Evolutionary conservation across 768 basidiomycete species (phyloP), one percentile per base, ranked within the genome.

Genomic region (Coprinopsis marcescibilis): DNA sequence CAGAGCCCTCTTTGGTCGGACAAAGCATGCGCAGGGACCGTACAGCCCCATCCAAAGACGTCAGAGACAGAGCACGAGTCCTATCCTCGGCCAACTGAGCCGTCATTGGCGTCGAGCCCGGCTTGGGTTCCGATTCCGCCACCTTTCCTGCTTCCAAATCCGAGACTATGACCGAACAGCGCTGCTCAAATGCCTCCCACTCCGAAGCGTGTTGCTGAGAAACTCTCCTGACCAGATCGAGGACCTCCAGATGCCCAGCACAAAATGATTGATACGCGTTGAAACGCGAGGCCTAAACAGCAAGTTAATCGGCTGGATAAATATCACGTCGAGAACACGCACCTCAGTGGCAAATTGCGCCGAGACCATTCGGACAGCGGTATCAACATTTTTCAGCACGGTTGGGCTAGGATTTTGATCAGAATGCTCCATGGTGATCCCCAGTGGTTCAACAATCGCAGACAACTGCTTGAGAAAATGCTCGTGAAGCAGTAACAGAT

Each of bases 241-340:
- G 69, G 0, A 92, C 93, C 54, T 88, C 85, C 42, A 80, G 77
- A 58, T 97, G 94, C 0, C 83, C 83, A 0, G 89, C 79, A 59
- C 95, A 98, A 58, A 92, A 97, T 11, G 75, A 65, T 60, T 92
- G 80, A 66, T 99, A 99, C 1, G 80, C 72, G 47, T 77, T 72
- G 54, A 95, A 95, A 29, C 73, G 67, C 13, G 81, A 69, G 20
- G 83, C 84, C 91, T 95, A 54, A 6, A 35, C 10, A 49, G 17
- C 15, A n/a, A 25, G 20, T 38, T 14, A 29, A 48, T 51, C 43
- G 45, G 30, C 19, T 40, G 3, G 49, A n/a, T 43, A 14, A 36
- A 36, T 20, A 37, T 42, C 39, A 53, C 34, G 45, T 15, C 19
- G 29, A 47, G 17, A 39, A 48, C 43, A 61, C 63, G 33, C 54